Percentiles rank a stretch among this genome's conserved stretches.
Conservation (phyloP, 2,329 filamentous ascomycete genomes). For the Xylariaceae sp. region DNA sequence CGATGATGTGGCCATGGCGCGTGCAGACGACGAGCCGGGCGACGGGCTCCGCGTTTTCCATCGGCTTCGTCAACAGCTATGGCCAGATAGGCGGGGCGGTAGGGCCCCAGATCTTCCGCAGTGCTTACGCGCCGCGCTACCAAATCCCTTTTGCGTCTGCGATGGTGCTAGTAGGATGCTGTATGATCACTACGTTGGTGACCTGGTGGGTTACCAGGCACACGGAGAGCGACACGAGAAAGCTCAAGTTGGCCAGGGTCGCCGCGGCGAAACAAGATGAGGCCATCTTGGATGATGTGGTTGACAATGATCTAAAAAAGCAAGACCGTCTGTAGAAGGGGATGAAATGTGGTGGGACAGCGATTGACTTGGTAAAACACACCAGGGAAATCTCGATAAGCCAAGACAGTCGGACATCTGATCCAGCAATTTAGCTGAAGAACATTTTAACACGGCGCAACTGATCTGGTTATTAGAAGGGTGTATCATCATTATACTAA, state of each 20-base stretch:
- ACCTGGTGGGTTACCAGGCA: slow-evolving; percentile 50
- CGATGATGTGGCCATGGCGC: slow-evolving; percentile 57
- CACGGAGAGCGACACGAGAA: slow-evolving; percentile 48
- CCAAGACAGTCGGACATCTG: not conserved
- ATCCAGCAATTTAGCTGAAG: not conserved
- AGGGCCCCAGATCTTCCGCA: slow-evolving; percentile 50
- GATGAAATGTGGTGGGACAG: slow-evolving; percentile 3
- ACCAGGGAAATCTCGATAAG: not conserved
- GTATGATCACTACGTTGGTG: slow-evolving; percentile 43
- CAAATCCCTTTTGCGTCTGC: slow-evolving; percentile 46
- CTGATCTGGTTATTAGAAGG: too few species aligned
- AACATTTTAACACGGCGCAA: not conserved
- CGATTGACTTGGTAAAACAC: not conserved
- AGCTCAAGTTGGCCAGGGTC: slow-evolving; percentile 45
- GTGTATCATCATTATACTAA: too few species aligned
- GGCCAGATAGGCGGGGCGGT: slow-evolving; percentile 53
- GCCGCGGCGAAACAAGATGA: slow-evolving; percentile 44
- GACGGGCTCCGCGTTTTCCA: slow-evolving; percentile 53
- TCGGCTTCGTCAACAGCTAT: slow-evolving; percentile 54
- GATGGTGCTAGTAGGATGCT: slow-evolving; percentile 48
- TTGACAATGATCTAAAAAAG: slow-evolving; percentile 40
- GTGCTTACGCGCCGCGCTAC: slow-evolving; percentile 50
- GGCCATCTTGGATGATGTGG: slow-evolving; percentile 48
- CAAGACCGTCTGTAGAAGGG: slow-evolving; percentile 1
- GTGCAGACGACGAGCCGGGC: slow-evolving; percentile 50